Base-by-base conservation (phyloP, 768 basidiomycete species). In the Candolleomyces efflorescens region DNA sequence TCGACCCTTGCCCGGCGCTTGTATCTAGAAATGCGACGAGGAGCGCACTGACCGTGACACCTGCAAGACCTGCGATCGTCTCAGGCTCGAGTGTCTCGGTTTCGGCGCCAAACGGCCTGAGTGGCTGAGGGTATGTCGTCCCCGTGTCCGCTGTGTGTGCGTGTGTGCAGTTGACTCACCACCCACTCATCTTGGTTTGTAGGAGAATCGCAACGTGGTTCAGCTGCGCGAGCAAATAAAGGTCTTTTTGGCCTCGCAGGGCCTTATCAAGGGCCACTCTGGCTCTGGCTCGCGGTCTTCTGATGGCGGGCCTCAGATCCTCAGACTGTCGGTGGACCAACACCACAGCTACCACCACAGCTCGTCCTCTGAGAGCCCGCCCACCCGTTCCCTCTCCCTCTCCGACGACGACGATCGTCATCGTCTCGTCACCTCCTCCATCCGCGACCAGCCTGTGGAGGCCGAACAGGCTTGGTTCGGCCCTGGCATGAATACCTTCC, bases 241-340 rank as follows among this genome's bases (percentile, higher is more conserved):
- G 73, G 72, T 74, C 1, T 89, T 90, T 65, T 79, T 92, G 22
- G 88, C 88, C 0, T 82, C 88, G 0, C 89, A 92, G 69, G 90
- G 90, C 49, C 90, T 92, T 89, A 92, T 93, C 71, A 92, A 92
- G 72, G 91, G 91, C 26, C 90, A 92, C 65, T 87, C 90, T 18
- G 87, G 87, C 56, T 74, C 86, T 24, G 85, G 82, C 1, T 78
- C 86, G 18, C 84, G 86, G 45, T 71, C 75, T 20, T 65, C 75
- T 37, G 86, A 86, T 1, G 80, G 80, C 36, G 58, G 58, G 12
- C 80, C 77, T 13, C 80, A 79, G 46, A 76, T 86, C 56, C 76
- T 90, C 60, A 70, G 75, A 64, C 72, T 88, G 66, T 63, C 73
- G 60, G 74, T 78, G 38, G 77, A 75, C 59, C 60, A 71, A 59